Evolutionary conservation across 2,329 filamentous ascomycete species (phyloP).

Genomic region (Pseudogymnoascus sp.): DNA sequence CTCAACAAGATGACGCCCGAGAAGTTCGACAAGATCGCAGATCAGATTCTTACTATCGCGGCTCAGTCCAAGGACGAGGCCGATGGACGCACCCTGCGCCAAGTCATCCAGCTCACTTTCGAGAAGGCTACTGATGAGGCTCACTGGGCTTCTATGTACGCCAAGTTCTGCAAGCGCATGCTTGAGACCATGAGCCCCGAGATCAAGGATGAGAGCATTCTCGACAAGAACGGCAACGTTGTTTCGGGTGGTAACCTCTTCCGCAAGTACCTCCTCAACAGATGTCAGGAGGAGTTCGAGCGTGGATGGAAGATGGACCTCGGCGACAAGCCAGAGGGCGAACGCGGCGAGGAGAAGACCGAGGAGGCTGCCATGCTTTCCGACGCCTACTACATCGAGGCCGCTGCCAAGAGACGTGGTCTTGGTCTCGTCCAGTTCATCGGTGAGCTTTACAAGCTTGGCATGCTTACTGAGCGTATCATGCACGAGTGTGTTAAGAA

Average conservation of each 20-base stretch:
- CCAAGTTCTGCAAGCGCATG: slow-evolving; percentile 97
- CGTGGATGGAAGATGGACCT: slow-evolving; percentile 91
- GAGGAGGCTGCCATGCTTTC: slow-evolving; percentile 77
- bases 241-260: slow-evolving; percentile 91
- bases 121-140: slow-evolving; percentile 98
- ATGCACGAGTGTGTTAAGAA: slow-evolving; percentile 99
- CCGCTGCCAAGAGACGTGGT: slow-evolving; percentile 90
- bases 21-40: slow-evolving; percentile 93
- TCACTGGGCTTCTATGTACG: slow-evolving; percentile 98
- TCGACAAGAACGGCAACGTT: slow-evolving; percentile 78
- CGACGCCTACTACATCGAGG: slow-evolving; percentile 91
- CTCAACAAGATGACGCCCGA: slow-evolving; percentile 99
- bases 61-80: slow-evolving; percentile 91
- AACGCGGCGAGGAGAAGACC: slow-evolving; percentile 43
- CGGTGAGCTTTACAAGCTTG: slow-evolving; percentile 96
- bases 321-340: slow-evolving; percentile 66
- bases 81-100: slow-evolving; percentile 87
- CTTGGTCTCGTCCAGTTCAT: slow-evolving; percentile 99
- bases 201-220: slow-evolving; percentile 90
- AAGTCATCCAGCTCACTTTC: slow-evolving; percentile 97
- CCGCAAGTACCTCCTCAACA: slow-evolving; percentile 96
- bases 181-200: slow-evolving; percentile 89
- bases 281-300: slow-evolving; percentile 98
- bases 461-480: slow-evolving; percentile 97
- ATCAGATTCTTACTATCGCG: slow-evolving; percentile 86